Evolutionary conservation across 2,329 filamentous ascomycete species (phyloP), one percentile per base, ranked within the genome.

Genomic region (Macrophomina pseudophaseolina): DNA sequence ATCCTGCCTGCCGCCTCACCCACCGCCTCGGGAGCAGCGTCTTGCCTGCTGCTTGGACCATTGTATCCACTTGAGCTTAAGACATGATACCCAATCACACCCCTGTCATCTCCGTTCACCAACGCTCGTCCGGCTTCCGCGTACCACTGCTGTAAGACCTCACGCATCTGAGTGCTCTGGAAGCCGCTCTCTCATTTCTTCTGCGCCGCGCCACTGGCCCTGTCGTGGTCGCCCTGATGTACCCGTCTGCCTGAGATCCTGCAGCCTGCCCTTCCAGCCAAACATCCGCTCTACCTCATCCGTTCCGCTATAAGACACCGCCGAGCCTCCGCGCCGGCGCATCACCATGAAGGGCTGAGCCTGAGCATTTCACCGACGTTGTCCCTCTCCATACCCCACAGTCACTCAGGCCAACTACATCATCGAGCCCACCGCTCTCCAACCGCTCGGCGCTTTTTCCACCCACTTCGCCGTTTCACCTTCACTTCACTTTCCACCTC

Each of bases 81-180:
- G 65, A 65, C 67, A 68, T 68, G 67, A 64, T 54, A 54, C 53
- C 67, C 67, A 68, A 68, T 68, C 67, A 46, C 67, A 51, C 32
- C 64, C 67, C 65, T 66, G 58, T 32, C 58, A 32, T 46, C 65
- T n/a, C 44, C 23, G 32, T 48, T 52, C 51, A 33, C 51, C 49
- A 60, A 18, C 38, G 64, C 64, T 38, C 42, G 42, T n/a, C 64
- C 23, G 59, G 64, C 33, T 53, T 51, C 59, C 38, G 58, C 70
- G 70, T 75, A 74, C 71, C 69, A 75, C 72, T 73, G 72, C 75
- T 78, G 77, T 79, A 77, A 73, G 75, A 78, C 76, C 73, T 74
- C 72, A 72, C 72, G 58, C 64, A 65, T 70, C 69, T 68, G 70
- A 71, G 18, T 28, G 69, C 71, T 71, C 70, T 69, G 71, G 68